Conservation (phyloP, 805 yeast species). For the Starmerella lactis-condensi region DNA sequence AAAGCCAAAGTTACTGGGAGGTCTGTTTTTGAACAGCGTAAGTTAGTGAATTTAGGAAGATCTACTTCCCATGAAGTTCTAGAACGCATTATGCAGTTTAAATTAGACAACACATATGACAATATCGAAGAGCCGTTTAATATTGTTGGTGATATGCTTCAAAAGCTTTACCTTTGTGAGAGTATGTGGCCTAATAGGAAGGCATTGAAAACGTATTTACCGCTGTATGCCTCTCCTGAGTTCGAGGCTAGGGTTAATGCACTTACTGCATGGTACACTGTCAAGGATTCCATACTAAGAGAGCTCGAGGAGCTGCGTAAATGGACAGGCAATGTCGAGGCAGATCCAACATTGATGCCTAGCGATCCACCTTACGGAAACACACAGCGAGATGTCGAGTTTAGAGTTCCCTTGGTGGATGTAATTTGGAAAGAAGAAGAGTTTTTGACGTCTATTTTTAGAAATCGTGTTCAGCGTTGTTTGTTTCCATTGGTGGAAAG, state of each 20-base stretch:
- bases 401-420: conserved; percentile 49
- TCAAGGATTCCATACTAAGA: conserved; percentile 46
- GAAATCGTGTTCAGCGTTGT: conserved; percentile 45
- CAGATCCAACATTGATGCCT: conserved; percentile 36
- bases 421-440: conserved; percentile 46
- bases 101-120: conserved; percentile 24
- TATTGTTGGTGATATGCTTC: conserved; percentile 40
- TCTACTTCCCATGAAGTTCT: conserved; percentile 55
- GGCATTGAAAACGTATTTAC: conserved; percentile 65
- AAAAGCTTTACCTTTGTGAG: conserved; percentile 46
- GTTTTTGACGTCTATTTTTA: conserved; percentile 36
- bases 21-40: conserved; percentile 57
- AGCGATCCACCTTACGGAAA: no score
- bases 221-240: conserved; percentile 42
- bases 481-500: conserved; percentile 69
- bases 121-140: conserved; percentile 24
- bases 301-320: conserved; percentile 41
- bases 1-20: conserved; percentile 68
- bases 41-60: conserved; percentile 48
- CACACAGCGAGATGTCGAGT: conserved; percentile 25
- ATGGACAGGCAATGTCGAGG: conserved; percentile 74
- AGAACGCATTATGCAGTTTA: conserved; percentile 48
- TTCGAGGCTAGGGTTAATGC: conserved; percentile 56
- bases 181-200: conserved; percentile 61
- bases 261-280: conserved; percentile 64